Base-by-base conservation (phyloP, 2,329 filamentous ascomycete genomes). In the Pseudogymnoascus sp. region DNA sequence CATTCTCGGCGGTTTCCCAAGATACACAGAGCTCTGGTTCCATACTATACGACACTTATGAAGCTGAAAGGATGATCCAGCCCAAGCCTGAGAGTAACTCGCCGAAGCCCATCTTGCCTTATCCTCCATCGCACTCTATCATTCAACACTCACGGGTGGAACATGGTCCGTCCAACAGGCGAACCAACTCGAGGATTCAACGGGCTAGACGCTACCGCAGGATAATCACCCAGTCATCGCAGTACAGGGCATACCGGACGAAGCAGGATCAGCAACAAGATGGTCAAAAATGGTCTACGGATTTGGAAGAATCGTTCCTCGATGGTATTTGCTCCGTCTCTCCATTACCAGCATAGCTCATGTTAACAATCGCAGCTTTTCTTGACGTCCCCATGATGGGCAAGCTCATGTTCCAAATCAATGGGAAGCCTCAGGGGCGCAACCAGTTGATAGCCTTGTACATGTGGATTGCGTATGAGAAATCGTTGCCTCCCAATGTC, bases 371-470 rank as follows among this genome's bases (percentile, higher is more conserved):
- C 20, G 14, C 63, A 88, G 85, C 85, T 60, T 78, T 88, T 11
- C 74, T 87, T 58, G 75, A 86, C 57, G 85, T 88, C 70, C 85
- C 85, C 47, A 79, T 81, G 65, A 86, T 88, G 79, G 84, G 84
- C 32, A 78, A 84, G 58, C 80, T 82, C 67, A 88, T 88, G 74
- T 86, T 84, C 69, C 84, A 81, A 62, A 85, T 85, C 74, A 79
- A 81, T 64, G 80, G 82, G 35, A 82, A 84, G 69, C 81, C 82
- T 38, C 83, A 85, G 66, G 85, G 86, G 4, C 82, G 86, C 57
- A 89, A 89, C 73, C 86, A 87, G 80, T 77, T 89, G 61, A 87
- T 89, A 67, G 82, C 80, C 68, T 83, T 86, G 71, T 88, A 88
- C 72, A 79, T 88, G 47, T 87, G 79, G 79, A 78, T 81, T 62